Percentiles rank a stretch among this genome's conserved stretches.
Evolutionary conservation across 495 filamentous ascomycete genomes (phyloP).

Genomic region (Penicillium chermesinum): DNA sequence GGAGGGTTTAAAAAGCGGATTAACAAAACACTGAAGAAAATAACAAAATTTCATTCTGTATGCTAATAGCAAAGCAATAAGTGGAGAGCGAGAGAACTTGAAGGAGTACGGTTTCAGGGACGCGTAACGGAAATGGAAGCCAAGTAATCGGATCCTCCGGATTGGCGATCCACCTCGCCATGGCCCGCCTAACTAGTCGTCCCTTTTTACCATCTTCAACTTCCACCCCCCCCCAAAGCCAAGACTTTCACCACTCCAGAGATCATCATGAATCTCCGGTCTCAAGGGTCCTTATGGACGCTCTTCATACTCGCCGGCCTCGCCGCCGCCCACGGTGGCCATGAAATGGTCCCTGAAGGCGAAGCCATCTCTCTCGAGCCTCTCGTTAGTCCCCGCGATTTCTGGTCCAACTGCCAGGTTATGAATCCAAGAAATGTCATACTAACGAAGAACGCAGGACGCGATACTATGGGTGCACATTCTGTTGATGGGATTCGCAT

Average conservation of each 20-base stretch:
- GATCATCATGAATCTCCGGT: constrained; percentile 15
- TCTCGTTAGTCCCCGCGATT: constrained; percentile 57
- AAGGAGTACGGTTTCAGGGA: too few relatives aligned
- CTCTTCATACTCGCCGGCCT: constrained; percentile 29
- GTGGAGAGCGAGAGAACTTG: too few relatives aligned
- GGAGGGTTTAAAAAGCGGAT: too few relatives aligned
- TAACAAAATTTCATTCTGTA: too few relatives aligned
- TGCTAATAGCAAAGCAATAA: too few relatives aligned
- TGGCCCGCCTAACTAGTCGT: constrained; percentile 8
- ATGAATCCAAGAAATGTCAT: not conserved
- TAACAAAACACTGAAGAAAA: too few relatives aligned
- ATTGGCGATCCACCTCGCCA: constrained; percentile 19
- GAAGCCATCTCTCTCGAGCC: constrained; percentile 72
- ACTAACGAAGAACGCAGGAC: constrained; percentile 51
- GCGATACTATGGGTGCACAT: constrained; percentile 91
- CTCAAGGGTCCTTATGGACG: constrained; percentile 17
- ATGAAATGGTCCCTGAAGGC: constrained; percentile 71
- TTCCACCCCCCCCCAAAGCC: constrained; percentile 2
- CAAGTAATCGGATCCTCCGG: constrained; percentile 22
- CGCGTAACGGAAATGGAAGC: not conserved
- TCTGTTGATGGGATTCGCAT: constrained; percentile 76
- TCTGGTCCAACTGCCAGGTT: too few relatives aligned
- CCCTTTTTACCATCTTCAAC: constrained; percentile 9
- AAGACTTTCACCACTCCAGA: constrained; percentile 4
- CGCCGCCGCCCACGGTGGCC: constrained; percentile 65